Base-by-base conservation (phyloP, 2,329 filamentous ascomycete species). In the Plectosphaerella plurivora region DNA sequence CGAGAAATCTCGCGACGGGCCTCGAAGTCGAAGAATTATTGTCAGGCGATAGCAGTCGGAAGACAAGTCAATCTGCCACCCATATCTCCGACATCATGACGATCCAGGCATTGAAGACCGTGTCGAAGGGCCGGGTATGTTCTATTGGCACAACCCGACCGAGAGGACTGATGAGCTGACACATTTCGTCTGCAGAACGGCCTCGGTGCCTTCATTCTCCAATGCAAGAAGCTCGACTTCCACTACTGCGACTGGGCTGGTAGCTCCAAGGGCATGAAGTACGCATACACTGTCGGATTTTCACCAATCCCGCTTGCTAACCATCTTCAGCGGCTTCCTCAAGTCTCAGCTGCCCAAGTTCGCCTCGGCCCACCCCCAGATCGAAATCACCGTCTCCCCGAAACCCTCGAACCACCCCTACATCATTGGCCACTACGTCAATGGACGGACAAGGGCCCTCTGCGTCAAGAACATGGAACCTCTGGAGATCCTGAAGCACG, bases 231-330 rank as follows among this genome's bases (percentile, higher is more conserved):
- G 67, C 78, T 99, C 70, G 90, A 96, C 70, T 90, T 99, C 67
- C 89, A 96, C 76, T 99, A 96, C 77, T 97, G 94, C 78, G 91
- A 97, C 79, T 92, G 88, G 83, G 90, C 89, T 53, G 94, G 92
- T 57, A 96, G 90, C 70, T 97, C 93, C 37, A 84, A 77, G 65
- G 94, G 94, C 67, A 97, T 97, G 91, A 94, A 96, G 89, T 94
- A 78, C 14, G 54, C 35, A 12, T 15, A 6, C 14, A 11, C 5
- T 25, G 4, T 15, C 36, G 37, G 24, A 15, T 18, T 11, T 1
- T 47, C 33, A 51, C 53, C 45, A 52, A 18, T 36, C 20, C 25
- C 2, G 9, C n/a, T 44, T 49, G 22, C 58, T 74, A 62, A 72
- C 59, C 3, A 14, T 25, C 36, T 16, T 2, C 63, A 95, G 91